Base-by-base conservation (phyloP, 2,329 filamentous ascomycete species). In the Xylaria polymorpha region DNA sequence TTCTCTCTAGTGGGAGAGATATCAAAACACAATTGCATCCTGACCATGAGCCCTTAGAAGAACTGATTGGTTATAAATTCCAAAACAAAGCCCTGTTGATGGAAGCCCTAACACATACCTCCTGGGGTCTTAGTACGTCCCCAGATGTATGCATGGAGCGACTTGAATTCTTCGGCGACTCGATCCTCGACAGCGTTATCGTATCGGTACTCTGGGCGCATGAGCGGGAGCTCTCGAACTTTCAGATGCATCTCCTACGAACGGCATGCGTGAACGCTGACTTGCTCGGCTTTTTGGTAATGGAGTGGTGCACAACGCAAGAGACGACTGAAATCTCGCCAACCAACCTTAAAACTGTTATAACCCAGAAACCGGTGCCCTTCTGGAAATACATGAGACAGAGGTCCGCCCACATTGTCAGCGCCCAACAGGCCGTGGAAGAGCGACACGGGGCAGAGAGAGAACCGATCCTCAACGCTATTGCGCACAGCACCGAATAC, bases 81-180 rank as follows among this genome's bases (percentile, higher is more conserved):
- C 80, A 72, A 1, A 90, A 92, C 73, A 89, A 90, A 71, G 77
- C 84, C 0, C 82, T 97, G 0, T 84, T 98, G 0, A 76, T 92
- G 0, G 93, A 98, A 80, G 92, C 94, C 2, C 83, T 95, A 59
- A 97, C 94, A 0, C 94, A 98, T 76, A 83, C 88, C 0, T 94
- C 92, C 0, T 84, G 77, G 74, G 79, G 77, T 51, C 66, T 78
- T 5, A 85, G 84, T 60, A 83, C 68, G 15, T 68, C 71, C 1
- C 55, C 66, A 2, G 75, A 69, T 10, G 83, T 83, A 2, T 84
- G 80, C 25, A 85, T 89, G 14, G 92, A 98, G 73, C 88, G 94
- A 0, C 86, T 98, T 0, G 95, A 98, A 76, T 97, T 96, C 75
- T 82, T 98, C 0, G 95, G 95, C 0, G 95, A 98, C 74, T 88